Base-by-base conservation (phyloP, 2,329 filamentous ascomycete genomes). In the Venturia effusa region DNA sequence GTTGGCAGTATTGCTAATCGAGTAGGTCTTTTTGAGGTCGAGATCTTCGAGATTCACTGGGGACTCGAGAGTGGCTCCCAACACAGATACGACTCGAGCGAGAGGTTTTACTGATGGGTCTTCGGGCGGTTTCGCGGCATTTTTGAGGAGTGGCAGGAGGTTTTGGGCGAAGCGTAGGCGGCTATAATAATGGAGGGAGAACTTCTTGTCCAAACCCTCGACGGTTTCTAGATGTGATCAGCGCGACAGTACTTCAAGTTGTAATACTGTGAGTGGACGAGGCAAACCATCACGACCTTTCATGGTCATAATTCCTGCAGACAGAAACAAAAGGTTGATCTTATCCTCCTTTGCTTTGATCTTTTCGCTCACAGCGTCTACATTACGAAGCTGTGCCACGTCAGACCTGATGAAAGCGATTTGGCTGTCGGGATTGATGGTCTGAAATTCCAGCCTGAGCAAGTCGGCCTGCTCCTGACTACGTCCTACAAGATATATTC, bases 271-370 rank as follows among this genome's bases (percentile, higher is more conserved):
- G 11, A 34, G n/a, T 7, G n/a, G 34, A 15, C 2, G 30, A 27
- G 34, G 6, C 41, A 22, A 39, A 67, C 67, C 72, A 13, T 70
- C 68, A 6, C 76, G 69, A n/a, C 76, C 76, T 54, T 70, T 70
- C 7, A 78, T 64, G 2, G 76, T 76, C 67, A 81, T 72, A 68
- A 77, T 78, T 3, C 82, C 83, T 1, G 77, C 77, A 1, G 77
- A 82, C 62, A 84, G 75, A 68, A 84, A 82, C 0, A 86, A 71
- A 3, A 84, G 70, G 69, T 86, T 84, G 65, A 87, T 76, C 32
- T 76, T 75, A 43, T 73, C 71, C 68, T 85, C 83, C 66, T 78
- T 79, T 37, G 71, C 68, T 65, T 73, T 74, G 64, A 87, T 81
- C 61, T 83, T 76, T 7, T 73, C 71, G 69, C 77, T 79, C 19